phyloP scores from a whole-genome alignment of 768 basidiomycete species.

The Lentinula sp. region DNA sequence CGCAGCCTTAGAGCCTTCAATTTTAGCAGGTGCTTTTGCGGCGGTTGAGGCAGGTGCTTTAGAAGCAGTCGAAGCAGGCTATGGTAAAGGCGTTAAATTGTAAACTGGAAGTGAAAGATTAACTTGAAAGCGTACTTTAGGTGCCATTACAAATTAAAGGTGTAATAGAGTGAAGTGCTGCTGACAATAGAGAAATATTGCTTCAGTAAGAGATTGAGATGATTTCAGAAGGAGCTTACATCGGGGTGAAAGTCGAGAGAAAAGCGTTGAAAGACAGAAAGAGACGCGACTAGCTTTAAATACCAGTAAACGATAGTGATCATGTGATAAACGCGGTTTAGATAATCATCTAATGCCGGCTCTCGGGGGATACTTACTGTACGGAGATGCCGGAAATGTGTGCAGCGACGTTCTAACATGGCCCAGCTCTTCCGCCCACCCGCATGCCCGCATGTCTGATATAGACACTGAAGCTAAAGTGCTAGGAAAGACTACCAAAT shows the following conservation, averaged over 20 bases:
- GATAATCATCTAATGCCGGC: not conserved
- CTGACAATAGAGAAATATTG: not conserved
- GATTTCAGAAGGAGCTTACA: not conserved
- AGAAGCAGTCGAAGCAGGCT: constrained; percentile 69
- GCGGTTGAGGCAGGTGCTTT: constrained; percentile 62
- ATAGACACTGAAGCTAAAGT: not conserved
- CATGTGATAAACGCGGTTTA: not conserved
- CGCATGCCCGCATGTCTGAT: not conserved
- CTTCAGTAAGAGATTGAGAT: not conserved
- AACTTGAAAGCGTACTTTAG: not conserved
- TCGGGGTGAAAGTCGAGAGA: not conserved
- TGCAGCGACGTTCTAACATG: not conserved
- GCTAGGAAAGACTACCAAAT: not conserved
- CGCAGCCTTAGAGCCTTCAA: constrained; percentile 41
- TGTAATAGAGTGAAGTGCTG: not conserved
- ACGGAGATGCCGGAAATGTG: not conserved
- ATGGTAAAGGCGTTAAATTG: not conserved
- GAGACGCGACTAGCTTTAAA: not conserved
- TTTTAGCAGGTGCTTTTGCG: constrained; percentile 57
- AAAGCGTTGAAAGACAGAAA: not conserved
- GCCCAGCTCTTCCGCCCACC: not conserved
- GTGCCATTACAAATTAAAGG: not conserved
- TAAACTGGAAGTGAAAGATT: not conserved
- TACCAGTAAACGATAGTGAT: not conserved
- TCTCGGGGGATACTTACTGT: not conserved